Evolutionary conservation across 2,329 filamentous ascomycete genomes (phyloP).

Genomic region (Piedraia hortae): DNA sequence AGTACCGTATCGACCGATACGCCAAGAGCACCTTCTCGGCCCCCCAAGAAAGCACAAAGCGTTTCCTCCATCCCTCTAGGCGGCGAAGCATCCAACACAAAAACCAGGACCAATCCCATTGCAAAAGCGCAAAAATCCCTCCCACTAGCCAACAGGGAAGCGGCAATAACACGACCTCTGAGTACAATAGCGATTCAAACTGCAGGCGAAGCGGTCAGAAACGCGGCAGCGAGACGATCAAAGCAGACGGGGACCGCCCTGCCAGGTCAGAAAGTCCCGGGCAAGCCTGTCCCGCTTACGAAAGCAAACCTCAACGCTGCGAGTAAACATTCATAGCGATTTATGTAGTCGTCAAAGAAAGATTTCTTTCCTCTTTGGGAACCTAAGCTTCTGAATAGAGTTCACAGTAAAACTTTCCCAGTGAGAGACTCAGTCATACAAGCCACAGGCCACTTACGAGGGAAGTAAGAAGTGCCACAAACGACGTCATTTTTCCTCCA

Average conservation of each 20-base stretch:
- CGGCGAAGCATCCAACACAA: constrained; percentile 3
- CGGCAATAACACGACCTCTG: constrained; percentile 12
- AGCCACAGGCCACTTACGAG: no score
- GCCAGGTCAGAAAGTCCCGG: constrained; percentile 4
- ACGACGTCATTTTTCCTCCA: no score
- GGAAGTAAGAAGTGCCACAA: no score
- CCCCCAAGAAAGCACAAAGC: constrained; percentile 3
- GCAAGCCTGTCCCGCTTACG: constrained; percentile 2
- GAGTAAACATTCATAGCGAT: no score
- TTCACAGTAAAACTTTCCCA: no score
- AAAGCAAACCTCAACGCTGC: constrained; percentile 3
- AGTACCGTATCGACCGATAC: constrained; percentile 5
- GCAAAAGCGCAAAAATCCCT: constrained; percentile 7
- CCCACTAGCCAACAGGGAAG: constrained; percentile 11
- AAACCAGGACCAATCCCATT: constrained; percentile 3
- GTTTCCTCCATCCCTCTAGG: constrained; percentile 3
- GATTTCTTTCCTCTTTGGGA: no score
- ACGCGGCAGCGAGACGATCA: constrained; percentile 8
- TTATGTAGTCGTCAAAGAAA: no score
- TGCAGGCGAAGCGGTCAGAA: constrained; percentile 7
- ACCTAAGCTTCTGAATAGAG: no score
- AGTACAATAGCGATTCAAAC: constrained; percentile 12
- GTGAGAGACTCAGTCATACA: no score
- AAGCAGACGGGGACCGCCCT: constrained; percentile 7
- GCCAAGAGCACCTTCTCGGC: constrained; percentile 4